phyloP scores from a whole-genome alignment of 1,284 basidiomycete species.

The Cutaneotrichosporon cutaneum region DNA sequence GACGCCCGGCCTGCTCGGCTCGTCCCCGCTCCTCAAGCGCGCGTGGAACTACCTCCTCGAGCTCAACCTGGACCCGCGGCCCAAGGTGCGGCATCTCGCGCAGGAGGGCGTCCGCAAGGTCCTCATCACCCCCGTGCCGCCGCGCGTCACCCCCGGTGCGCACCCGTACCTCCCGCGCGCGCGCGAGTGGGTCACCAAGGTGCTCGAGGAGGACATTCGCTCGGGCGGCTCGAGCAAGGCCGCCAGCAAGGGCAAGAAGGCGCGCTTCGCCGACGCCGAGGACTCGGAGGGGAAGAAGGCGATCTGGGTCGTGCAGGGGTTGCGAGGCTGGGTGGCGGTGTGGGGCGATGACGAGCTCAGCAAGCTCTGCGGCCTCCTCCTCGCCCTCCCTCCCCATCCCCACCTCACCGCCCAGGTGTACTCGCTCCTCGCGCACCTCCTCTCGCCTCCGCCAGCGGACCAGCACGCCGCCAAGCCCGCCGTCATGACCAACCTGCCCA shows the following conservation, averaged over 20 bases:
- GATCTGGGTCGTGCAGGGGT: slow-evolving; percentile 75
- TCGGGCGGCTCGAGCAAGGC: slow-evolving; percentile 56
- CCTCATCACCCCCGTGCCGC: slow-evolving; percentile 70
- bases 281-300: slow-evolving; percentile 66
- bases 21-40: slow-evolving; percentile 65
- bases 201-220: slow-evolving; percentile 66
- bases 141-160: slow-evolving; percentile 58
- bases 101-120: slow-evolving; percentile 79
- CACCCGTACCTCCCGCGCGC: slow-evolving; percentile 79
- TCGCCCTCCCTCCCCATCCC: slow-evolving; percentile 74
- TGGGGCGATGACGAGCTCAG: slow-evolving; percentile 69
- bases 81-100: slow-evolving; percentile 90
- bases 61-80: slow-evolving; percentile 79
- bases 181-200: slow-evolving; percentile 74
- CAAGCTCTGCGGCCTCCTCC: slow-evolving; percentile 65
- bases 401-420: slow-evolving; percentile 82
- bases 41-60: slow-evolving; percentile 72
- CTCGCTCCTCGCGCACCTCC: slow-evolving; percentile 72
- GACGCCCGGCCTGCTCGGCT: slow-evolving; percentile 62
- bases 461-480: slow-evolving; percentile 38
- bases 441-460: slow-evolving; percentile 56
- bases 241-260: slow-evolving; percentile 64
- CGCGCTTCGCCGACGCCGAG: slow-evolving; percentile 55
- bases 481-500: slow-evolving; percentile 58
- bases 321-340: slow-evolving; percentile 61